phyloP scores from a whole-genome alignment of 78 protist species.

The Andalucia godoyi region DNA sequence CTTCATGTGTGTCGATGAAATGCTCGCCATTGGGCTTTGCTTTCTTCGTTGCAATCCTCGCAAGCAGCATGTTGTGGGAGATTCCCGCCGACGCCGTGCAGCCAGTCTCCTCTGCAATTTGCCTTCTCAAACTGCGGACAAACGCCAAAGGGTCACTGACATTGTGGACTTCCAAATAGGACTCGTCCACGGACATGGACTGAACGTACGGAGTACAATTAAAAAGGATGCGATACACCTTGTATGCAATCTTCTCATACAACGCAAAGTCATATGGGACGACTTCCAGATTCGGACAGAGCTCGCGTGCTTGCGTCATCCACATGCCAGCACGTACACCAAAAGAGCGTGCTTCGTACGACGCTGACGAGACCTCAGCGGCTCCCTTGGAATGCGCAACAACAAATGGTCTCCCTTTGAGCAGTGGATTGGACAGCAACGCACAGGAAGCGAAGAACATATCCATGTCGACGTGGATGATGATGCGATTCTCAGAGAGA shows the following conservation, averaged over 20 bases:
- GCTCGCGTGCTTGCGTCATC: not conserved
- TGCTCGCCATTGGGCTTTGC: conserved; percentile 17
- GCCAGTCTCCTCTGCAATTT: not conserved
- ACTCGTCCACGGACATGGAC: conserved; percentile 16
- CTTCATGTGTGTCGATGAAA: not conserved
- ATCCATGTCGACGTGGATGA: conserved; percentile 20
- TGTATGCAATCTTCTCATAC: not conserved
- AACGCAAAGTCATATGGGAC: conserved; percentile 16
- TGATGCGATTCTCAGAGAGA: not conserved
- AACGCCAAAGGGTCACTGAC: not conserved
- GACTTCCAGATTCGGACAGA: not conserved
- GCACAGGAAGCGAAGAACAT: conserved; percentile 1
- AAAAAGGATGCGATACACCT: not conserved
- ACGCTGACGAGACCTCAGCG: conserved; percentile 1
- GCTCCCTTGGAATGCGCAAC: not conserved
- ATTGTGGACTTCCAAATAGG: conserved; percentile 2
- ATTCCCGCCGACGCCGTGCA: conserved; percentile 3
- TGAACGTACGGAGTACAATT: not conserved
- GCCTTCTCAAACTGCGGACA: not conserved
- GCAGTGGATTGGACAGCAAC: not conserved
- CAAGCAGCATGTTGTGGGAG: conserved; percentile 9
- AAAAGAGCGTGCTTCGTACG: conserved; percentile 2
- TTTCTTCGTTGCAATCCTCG: not conserved
- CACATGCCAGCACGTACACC: conserved; percentile 18
- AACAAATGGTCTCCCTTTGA: conserved; percentile 1